Conservation (phyloP, 345 rosid species). For the Rhizophora apiculata region DNA sequence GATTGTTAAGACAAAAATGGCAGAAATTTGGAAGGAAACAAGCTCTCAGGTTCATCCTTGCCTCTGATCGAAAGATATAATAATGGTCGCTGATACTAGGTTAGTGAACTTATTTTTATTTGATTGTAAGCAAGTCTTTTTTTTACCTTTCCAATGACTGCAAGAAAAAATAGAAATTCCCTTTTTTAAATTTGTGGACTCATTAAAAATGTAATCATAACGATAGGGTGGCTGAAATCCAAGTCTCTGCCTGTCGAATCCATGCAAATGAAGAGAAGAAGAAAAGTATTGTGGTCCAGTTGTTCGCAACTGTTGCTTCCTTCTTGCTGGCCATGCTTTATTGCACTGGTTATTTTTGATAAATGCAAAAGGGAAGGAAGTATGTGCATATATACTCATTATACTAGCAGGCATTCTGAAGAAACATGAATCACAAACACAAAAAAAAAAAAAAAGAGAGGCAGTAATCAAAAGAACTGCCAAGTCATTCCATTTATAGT, state of each 20-base stretch:
- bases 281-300: conserved; percentile 32
- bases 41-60: conserved; percentile 31
- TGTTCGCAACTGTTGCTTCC: conserved; percentile 26
- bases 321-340: conserved; percentile 22
- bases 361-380: conserved; percentile 23
- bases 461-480: no score
- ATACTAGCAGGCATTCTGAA: no score
- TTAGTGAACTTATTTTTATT: not conserved
- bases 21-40: conserved; percentile 36
- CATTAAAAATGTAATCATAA: not conserved
- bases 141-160: not conserved
- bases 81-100: conserved; percentile 20
- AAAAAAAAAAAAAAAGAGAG: no score
- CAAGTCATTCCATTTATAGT: no score
- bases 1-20: not conserved
- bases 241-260: conserved; percentile 30
- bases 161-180: not conserved
- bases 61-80: conserved; percentile 15
- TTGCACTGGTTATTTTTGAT: conserved; percentile 22
- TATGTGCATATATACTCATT: conserved; percentile 1
- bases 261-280: conserved; percentile 41
- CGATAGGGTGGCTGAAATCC: conserved; percentile 40
- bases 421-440: no score
- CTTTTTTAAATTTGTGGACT: not conserved
- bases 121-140: no score